Evolutionary conservation across 768 basidiomycete species (phyloP).

Genomic region (Psilocybe sp.): DNA sequence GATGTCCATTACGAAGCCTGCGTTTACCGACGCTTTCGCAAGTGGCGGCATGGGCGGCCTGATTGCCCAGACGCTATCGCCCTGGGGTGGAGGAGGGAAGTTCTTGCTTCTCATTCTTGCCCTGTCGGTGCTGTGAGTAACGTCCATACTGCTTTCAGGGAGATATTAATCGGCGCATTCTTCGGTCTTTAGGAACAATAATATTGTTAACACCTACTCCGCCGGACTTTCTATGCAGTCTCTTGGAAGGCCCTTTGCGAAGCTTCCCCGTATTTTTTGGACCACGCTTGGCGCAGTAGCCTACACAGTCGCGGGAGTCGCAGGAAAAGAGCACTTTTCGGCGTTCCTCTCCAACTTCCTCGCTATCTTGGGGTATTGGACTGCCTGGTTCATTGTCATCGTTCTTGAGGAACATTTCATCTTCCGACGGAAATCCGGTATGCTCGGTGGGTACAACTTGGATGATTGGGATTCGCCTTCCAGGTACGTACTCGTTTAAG

Average conservation of each 20-base stretch:
- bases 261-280: conserved; percentile 15
- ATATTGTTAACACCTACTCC: conserved; percentile 14
- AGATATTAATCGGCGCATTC: not conserved
- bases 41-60: conserved; percentile 42
- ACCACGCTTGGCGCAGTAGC: conserved; percentile 10
- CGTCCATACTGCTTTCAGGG: not conserved
- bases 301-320: conserved; percentile 14
- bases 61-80: conserved; percentile 38
- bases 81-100: conserved; percentile 37
- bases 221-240: conserved; percentile 14
- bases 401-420: conserved; percentile 14
- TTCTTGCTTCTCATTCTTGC: conserved; percentile 14
- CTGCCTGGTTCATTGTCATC: conserved; percentile 12
- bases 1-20: conserved; percentile 38
- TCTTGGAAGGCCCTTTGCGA: conserved; percentile 14
- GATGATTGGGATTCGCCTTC: conserved; percentile 15
- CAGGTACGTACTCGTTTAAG: conserved; percentile 1
- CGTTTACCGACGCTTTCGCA: conserved; percentile 37
- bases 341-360: conserved; percentile 14
- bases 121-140: conserved; percentile 11
- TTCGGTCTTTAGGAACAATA: conserved; percentile 7
- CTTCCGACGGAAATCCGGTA: conserved; percentile 11
- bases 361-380: conserved; percentile 14
- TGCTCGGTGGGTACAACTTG: conserved; percentile 13
- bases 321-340: conserved; percentile 12